Evolutionary conservation across 2,329 filamentous ascomycete species (phyloP), one percentile per base, ranked within the genome.

Genomic region (Diaporthe sp.): DNA sequence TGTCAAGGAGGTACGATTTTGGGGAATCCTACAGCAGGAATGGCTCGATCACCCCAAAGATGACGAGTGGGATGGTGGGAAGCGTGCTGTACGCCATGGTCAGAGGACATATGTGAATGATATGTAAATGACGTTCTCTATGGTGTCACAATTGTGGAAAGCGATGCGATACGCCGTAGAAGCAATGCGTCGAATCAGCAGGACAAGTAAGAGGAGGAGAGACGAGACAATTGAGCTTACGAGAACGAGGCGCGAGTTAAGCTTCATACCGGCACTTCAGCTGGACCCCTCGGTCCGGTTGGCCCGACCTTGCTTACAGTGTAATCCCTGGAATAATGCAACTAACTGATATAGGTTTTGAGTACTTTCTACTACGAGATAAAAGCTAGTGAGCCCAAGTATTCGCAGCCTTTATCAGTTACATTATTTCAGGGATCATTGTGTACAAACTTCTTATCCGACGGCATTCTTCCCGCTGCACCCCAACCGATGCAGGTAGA

Each of bases 11-110:
- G 37, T 39, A 9, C 17, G 39, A 28, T 6, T 17, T 28, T 4
- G 4, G 37, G 61, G 42, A 22, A 46, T 46, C 57, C 4, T 57
- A 74, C 73, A 74, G 57, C 57, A 72, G 9, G 1, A 51, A 8
- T 1, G 73, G 73, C 58, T 74, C 73, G 5, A 65, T 10, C 13
- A 72, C 57, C 37, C 65, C 73, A 3, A 74, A 61, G 67, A 74
- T 71, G 37, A 74, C n/a, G 25, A 72, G 28, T 6, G 73, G 73
- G 22, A 74, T 31, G 25, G 46, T 65, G 17, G 73, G 73, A 9
- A 74, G 73, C 1, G 58, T 72, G 39, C 73, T 74, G 17, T 46
- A 51, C 22, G 57, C 67, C 67, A 74, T 74, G 39, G 15, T 12
- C 8, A 22, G 15, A 44, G 25, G 4, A 22, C 19, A 3, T 17